Evolutionary conservation across 2,329 filamentous ascomycete species (phyloP), one percentile per base, ranked within the genome.

Genomic region (Colletotrichum sp.): DNA sequence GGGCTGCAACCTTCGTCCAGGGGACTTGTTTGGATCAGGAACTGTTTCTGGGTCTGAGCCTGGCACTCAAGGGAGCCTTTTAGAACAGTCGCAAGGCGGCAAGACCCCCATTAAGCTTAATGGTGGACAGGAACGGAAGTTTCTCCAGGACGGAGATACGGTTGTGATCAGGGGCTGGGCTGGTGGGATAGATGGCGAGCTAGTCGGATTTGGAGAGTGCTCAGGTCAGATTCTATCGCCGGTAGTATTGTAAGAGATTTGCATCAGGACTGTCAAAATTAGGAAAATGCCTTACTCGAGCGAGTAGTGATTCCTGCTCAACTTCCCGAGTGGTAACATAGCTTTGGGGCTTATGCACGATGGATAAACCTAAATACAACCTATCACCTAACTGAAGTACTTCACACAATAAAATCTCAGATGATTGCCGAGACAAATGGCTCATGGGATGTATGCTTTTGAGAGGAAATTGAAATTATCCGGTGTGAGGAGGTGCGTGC

Each of bases 161-260:
- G 82, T 95, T 13, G 88, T 88, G 2, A 87, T 96, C 51, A 87
- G 88, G 1, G 94, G 94, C 1, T 88, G 88, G 18, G 91, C 90
- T 89, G 11, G 93, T 90, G 79, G 93, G 91, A 2, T 90, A 66
- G 90, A 92, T 33, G 90, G 91, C 4, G 88, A 84, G 18, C 86
- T 93, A 66, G 92, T 96, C 29, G 94, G 94, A 0, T 96, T 96
- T 82, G 94, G 94, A 5, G 90, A 95, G 76, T 94, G 94, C 93
- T 77, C 84, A 85, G 33, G 94, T 92, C 18, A 90, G 65, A 91
- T 94, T 29, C 33, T 75, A 8, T 21, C 73, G 9, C 61, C 73
- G 16, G 9, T 69, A 18, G 5, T 43, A 7, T 2, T 71, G 18
- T 71, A 51, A 18, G 21, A 13, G 8, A 57, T 12, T n/a, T 15